Base-by-base conservation (phyloP, 805 yeast species). In the Nakazawaea populi region DNA sequence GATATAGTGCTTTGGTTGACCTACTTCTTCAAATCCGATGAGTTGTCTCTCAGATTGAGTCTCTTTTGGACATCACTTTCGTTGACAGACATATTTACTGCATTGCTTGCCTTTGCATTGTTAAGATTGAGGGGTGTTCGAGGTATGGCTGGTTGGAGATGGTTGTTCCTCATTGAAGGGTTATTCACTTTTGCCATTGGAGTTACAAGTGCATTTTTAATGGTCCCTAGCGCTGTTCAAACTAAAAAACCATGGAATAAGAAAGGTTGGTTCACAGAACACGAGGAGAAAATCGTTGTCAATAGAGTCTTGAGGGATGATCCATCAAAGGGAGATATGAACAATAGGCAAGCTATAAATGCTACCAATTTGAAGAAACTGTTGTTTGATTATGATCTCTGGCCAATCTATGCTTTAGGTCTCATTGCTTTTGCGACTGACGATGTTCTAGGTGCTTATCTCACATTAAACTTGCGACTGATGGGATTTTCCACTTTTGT, bases 171-270 rank as follows among this genome's bases (percentile, higher is more conserved):
- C 31, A 56, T 68, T 35, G 71, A 67, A 41, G 70, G 70, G 31
- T 29, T 57, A 8, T 53, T 56, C 37, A 56, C 56, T 37, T 57
- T 59, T 6, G 34, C 60, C 4, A 68, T 82, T 50, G 87, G 87
- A 0, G 31, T 79, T 30, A 54, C 58, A 4, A 63, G 77, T 1
- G 76, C 67, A 54, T 73, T 71, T 54, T 52, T 71, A 46, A 79
- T 82, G 85, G 83, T 82, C 5, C 72, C 85, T 1, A 73, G 79
- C 2, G 78, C 76, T 1, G 75, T 75, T 7, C 77, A 75, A 49
- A 82, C 86, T 2, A 76, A 72, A 48, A 63, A 74, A n/a, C 70
- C 74, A 70, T 74, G 67, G 55, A 69, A 76, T 38, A 74, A 70
- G 14, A 72, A 76, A 28, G 84, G 85, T 34, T 65, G 75, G 68